Evolutionary conservation across 306 rosid genomes (phyloP), one percentile per base, ranked within the genome.

Genomic region (Alnus rubra): DNA sequence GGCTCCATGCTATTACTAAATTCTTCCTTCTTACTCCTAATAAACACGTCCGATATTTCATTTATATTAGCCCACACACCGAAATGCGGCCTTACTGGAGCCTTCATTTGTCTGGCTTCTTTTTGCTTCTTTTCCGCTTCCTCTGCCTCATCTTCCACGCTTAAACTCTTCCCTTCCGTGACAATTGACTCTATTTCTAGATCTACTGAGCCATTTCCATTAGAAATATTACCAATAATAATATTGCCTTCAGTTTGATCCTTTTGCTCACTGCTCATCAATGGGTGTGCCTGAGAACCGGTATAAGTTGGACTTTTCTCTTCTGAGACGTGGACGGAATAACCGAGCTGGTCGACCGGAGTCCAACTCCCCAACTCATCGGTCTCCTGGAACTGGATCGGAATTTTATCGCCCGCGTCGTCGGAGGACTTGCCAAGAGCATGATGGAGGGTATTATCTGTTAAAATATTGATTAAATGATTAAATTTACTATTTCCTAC

Each of bases 1-100:
- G 45, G 56, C 19, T 63, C 63, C 16, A 63, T n/a, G 53, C 28
- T 44, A 65, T 68, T 23, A 23, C 28, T 23, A 23, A 63, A 60
- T 63, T 73, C 88, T 74, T 81, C 85, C 78, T 78, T 85, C 67
- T 81, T 81, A n/a, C 78, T 78, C 5, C 78, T 69, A 18, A 85
- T 85, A 45, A 78, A 85, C 5, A 54, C 85, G 4, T 81, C 85
- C 19, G 85, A 81, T 54, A 74, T 78, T 69, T 85, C 85, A 12
- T 81, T 85, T 47, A 81, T 81, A 39, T 81, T 78, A 11, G 58
- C 68, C 81, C 31, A 74, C 71, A 71, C 76, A 16, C 65, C 78
- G 33, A 80, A 70, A 7, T 31, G 74, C 62, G 47, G 28, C 28
- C 28, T 76, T 13, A 50, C 0, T 4, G 49, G 53, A 68, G 39